A percentile compares a stretch with the other conserved stretches of the same genome.
These are phyloP conservation scores for Fusarium liriodendri DNA, from an alignment of 2,329 filamentous ascomycete species.

Conservation along the genomic window DNA sequence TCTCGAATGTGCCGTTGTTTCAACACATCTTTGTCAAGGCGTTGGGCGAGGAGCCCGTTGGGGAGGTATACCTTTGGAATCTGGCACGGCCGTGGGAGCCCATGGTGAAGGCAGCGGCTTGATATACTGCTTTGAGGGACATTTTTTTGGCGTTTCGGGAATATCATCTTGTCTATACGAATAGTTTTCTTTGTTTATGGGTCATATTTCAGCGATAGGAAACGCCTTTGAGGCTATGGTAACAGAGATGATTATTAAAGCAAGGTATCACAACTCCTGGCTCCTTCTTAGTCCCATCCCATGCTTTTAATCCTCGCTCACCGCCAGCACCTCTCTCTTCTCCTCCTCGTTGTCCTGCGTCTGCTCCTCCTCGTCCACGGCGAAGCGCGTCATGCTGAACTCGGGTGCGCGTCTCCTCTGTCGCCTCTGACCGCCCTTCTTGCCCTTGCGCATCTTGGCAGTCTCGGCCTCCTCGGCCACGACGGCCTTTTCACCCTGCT, in stretches of 20 bases:
- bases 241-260: constrained; percentile 42
- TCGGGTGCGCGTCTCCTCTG: constrained; percentile 59
- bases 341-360: constrained; percentile 35
- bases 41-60: constrained; percentile 45
- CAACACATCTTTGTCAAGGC: constrained; percentile 53
- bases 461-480: constrained; percentile 58
- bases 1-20: constrained; percentile 45
- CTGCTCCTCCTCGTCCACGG: constrained; percentile 56
- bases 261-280: constrained; percentile 47
- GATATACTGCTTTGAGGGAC: not conserved
- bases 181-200: constrained; percentile 9
- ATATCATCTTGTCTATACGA: not conserved
- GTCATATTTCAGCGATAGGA: constrained; percentile 27
- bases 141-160: not conserved
- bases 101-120: constrained; percentile 55
- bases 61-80: constrained; percentile 56
- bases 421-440: constrained; percentile 45
- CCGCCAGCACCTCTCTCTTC: constrained; percentile 39
- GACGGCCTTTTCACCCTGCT: constrained; percentile 72
- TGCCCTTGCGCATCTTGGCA: constrained; percentile 49
- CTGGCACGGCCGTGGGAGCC: constrained; percentile 55
- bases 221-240: constrained; percentile 24
- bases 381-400: constrained; percentile 68
- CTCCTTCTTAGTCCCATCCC: constrained; percentile 35
- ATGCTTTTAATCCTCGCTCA: constrained; percentile 40